Percentiles rank a stretch among this genome's conserved stretches.
These are phyloP conservation scores for Pseudopyrenochaeta lycopersici DNA, from an alignment of 2,329 filamentous ascomycete genomes.

Conservation along the genomic window DNA sequence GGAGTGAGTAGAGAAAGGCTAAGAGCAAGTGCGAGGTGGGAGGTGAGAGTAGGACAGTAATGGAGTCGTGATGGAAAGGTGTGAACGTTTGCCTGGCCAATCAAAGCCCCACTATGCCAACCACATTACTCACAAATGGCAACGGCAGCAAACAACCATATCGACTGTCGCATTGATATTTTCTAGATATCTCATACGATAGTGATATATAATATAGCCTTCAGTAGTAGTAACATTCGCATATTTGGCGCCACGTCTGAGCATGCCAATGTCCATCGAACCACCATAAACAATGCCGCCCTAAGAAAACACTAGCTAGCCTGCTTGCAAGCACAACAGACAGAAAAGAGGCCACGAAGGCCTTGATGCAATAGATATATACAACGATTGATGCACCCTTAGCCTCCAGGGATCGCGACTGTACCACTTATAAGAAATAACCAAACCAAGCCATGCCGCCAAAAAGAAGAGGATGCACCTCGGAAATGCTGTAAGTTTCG, in stretches of 20 bases:
- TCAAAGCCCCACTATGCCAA: conserved; percentile 24
- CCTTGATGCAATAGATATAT: conserved; percentile 42
- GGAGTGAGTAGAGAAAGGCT: neutral
- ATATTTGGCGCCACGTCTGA: conserved; percentile 21
- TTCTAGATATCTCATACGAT: conserved; percentile 35
- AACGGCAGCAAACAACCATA: conserved; percentile 11
- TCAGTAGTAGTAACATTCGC: conserved; percentile 12
- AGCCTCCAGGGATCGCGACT: conserved; percentile 24
- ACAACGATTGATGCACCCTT: conserved; percentile 40
- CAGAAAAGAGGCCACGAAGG: conserved; percentile 19
- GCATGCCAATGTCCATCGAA: conserved; percentile 28
- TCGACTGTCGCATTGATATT: conserved; percentile 30
- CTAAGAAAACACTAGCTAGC: conserved; percentile 22
- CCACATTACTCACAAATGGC: conserved; percentile 18
- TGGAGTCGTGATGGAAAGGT: conserved; percentile 22
- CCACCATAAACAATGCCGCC: conserved; percentile 28
- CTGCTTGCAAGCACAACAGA: conserved; percentile 26
- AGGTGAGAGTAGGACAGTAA: neutral
- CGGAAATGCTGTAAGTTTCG: conserved; percentile 46
- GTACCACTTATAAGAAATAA: conserved; percentile 28
- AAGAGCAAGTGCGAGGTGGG: neutral
- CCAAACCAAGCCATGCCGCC: conserved; percentile 39
- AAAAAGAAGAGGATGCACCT: conserved; percentile 41
- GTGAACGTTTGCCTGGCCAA: conserved; percentile 34
- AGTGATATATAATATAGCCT: conserved; percentile 33